Evolutionary conservation across 2,329 filamentous ascomycete species (phyloP).

Genomic region (Aspergillus brunneoviolaceus): DNA sequence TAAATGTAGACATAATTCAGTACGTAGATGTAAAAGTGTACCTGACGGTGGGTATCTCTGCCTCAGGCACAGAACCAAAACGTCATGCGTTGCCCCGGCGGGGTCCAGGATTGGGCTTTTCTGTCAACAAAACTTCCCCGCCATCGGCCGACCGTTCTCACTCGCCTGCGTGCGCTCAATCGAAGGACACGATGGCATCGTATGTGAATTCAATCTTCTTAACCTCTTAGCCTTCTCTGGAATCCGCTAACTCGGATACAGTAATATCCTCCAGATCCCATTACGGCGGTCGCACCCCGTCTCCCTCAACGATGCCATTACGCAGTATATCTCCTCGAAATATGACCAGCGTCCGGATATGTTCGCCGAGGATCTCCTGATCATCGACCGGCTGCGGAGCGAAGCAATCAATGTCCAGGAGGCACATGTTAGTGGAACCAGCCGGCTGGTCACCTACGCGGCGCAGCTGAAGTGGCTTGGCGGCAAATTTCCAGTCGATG

Average conservation of each 20-base stretch:
- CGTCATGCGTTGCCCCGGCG: conserved; percentile 20
- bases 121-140: conserved; percentile 29
- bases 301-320: conserved; percentile 77
- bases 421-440: conserved; percentile 80
- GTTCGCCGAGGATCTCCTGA: conserved; percentile 84
- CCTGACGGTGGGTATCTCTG: not conserved
- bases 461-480: conserved; percentile 90
- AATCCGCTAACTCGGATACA: conserved; percentile 18
- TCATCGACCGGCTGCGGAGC: conserved; percentile 77
- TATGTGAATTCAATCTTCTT: conserved; percentile 21
- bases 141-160: conserved; percentile 8
- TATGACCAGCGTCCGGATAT: conserved; percentile 99
- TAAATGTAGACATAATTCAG: not conserved
- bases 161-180: conserved; percentile 7
- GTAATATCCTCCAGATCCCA: conserved; percentile 67
- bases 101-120: conserved; percentile 25
- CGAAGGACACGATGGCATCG: conserved; percentile 34
- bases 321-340: conserved; percentile 93
- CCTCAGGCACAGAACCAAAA: not conserved
- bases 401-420: conserved; percentile 89
- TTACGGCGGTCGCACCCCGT: conserved; percentile 83
- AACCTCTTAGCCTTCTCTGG: not conserved
- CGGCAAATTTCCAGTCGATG: conserved; percentile 94
- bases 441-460: conserved; percentile 86
- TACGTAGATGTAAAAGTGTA: too few relatives aligned